A percentile compares a stretch with the other conserved stretches of the same genome.
These are phyloP conservation scores for Phytophthora agathidicida DNA, from an alignment of 352 stramenopile genomes.

Conservation along the genomic window DNA sequence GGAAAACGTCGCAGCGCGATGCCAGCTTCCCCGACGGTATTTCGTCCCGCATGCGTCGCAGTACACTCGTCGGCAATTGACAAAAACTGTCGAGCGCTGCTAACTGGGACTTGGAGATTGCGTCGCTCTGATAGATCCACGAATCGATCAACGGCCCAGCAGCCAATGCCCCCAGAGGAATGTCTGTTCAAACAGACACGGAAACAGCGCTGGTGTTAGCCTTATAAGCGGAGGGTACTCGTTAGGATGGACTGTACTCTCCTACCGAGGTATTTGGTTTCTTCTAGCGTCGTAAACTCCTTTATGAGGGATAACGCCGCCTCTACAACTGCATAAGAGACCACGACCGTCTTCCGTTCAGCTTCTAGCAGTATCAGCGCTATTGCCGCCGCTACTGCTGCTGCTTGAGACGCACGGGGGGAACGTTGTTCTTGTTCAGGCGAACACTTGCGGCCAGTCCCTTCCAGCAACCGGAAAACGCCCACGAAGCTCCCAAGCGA, in stretches of 20 bases:
- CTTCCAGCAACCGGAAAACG: constrained; percentile 61
- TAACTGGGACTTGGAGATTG: constrained; percentile 55
- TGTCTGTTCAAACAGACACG: constrained; percentile 33
- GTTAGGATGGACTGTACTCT: not conserved
- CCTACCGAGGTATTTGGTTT: constrained; percentile 60
- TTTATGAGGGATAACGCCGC: constrained; percentile 44
- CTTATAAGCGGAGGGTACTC: not conserved
- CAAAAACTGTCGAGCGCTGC: constrained; percentile 58
- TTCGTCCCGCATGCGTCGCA: constrained; percentile 62
- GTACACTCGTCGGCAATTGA: constrained; percentile 32
- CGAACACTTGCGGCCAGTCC: constrained; percentile 23
- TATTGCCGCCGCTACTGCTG: constrained; percentile 36
- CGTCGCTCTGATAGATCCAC: constrained; percentile 64
- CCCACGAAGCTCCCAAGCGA: constrained; percentile 63
- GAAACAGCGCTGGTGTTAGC: not conserved
- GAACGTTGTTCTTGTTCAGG: constrained; percentile 13
- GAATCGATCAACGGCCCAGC: constrained; percentile 62
- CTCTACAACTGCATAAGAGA: constrained; percentile 61
- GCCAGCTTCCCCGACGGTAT: constrained; percentile 42
- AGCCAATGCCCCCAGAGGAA: constrained; percentile 42
- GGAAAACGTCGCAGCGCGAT: constrained; percentile 71
- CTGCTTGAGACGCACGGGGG: constrained; percentile 41
- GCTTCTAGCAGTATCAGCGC: constrained; percentile 52
- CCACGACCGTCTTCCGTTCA: constrained; percentile 50
- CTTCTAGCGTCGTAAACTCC: constrained; percentile 34